A percentile compares a stretch with the other conserved stretches of the same genome.
Evolutionary conservation across 148 eudicot species (phyloP).

Genomic region (Heliosperma pusillum): DNA sequence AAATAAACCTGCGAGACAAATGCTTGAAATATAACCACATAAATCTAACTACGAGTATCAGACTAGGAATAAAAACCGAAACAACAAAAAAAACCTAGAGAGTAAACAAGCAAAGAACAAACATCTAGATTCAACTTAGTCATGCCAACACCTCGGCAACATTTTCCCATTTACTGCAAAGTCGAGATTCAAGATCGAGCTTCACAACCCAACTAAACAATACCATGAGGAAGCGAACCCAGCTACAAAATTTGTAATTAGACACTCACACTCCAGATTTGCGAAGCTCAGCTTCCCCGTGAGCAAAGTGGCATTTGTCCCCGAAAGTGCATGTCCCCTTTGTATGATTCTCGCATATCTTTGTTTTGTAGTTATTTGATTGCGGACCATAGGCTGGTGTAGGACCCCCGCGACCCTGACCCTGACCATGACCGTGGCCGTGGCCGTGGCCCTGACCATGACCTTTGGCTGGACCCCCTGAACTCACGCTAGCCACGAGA

Average conservation of each 20-base stretch:
- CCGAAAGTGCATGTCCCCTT: constrained; percentile 72
- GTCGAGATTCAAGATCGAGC: constrained; percentile 18
- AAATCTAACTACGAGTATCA: background rate
- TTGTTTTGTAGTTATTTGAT: constrained; percentile 46
- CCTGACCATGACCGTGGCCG: constrained; percentile 4
- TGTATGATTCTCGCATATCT: constrained; percentile 62
- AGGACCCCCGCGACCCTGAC: constrained; percentile 21
- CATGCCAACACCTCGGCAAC: constrained; percentile 14
- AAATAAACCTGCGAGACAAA: background rate
- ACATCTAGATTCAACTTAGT: background rate
- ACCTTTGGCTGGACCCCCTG: constrained; percentile 29
- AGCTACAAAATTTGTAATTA: constrained; percentile 14
- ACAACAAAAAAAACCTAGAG: constrained; percentile 6
- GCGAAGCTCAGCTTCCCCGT: constrained; percentile 58
- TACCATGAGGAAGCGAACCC: constrained; percentile 12
- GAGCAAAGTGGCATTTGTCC: constrained; percentile 80
- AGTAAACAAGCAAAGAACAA: constrained; percentile 6
- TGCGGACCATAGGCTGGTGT: constrained; percentile 29
- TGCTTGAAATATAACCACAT: background rate
- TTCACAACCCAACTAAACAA: constrained; percentile 14
- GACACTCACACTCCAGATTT: constrained; percentile 25
- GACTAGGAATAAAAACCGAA: background rate
- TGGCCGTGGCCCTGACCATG: constrained; percentile 11
- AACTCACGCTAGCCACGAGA: constrained; percentile 46
- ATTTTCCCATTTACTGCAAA: constrained; percentile 23